phyloP scores from a whole-genome alignment of 2,329 filamentous ascomycete genomes.

The Aspergillus tamarii region DNA sequence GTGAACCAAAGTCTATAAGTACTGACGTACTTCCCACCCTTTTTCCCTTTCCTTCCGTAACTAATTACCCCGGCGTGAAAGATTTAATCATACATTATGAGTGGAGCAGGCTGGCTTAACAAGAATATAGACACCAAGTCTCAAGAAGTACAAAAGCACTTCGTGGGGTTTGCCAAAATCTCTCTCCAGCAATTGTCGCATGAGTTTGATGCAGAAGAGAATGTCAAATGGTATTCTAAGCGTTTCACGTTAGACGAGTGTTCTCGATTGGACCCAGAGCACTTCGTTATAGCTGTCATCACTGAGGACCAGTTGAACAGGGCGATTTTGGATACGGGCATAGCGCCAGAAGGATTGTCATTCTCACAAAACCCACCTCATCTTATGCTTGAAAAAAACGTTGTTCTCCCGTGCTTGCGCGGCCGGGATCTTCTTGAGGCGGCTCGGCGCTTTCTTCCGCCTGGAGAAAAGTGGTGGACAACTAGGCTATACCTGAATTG shows the following conservation, averaged over 20 bases:
- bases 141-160: conserved; percentile 1
- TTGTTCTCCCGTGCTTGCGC: conserved; percentile 4
- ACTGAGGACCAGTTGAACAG: neutral
- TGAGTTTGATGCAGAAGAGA: conserved; percentile 1
- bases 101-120: neutral
- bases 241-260: neutral
- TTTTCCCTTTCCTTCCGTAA: neutral
- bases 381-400: neutral
- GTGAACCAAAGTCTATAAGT: neutral
- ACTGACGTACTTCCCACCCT: neutral
- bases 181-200: neutral
- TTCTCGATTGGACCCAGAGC: conserved; percentile 4
- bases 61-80: neutral
- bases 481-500: conserved; percentile 1
- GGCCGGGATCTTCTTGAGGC: conserved; percentile 4
- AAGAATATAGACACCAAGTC: conserved; percentile 4
- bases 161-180: conserved; percentile 3
- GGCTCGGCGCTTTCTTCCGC: conserved; percentile 4
- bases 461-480: conserved; percentile 4
- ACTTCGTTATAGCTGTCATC: conserved; percentile 1
- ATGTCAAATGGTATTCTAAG: conserved; percentile 1
- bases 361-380: neutral
- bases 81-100: neutral
- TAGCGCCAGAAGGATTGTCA: neutral
- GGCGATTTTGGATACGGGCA: neutral